Evolutionary conservation across 164 flowering plant species (phyloP), one percentile per base, ranked within the genome.

Genomic region (Vitis cinerea): DNA sequence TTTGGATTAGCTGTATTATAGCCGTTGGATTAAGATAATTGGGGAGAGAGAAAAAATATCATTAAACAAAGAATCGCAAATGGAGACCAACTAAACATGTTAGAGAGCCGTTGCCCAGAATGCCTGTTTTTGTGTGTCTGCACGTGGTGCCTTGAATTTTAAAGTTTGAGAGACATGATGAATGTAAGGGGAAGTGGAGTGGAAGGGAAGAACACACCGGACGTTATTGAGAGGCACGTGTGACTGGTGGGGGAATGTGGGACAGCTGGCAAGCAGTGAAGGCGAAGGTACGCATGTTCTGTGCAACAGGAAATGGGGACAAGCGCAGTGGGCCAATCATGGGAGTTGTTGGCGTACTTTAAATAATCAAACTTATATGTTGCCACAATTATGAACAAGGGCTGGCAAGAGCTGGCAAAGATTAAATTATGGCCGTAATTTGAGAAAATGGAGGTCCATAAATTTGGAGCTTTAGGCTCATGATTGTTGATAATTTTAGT

Each of bases 321-420:
- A 13, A 37, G 56, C 5, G 16, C n/a, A 2, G 15, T 12, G n/a
- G 56, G 56, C 4, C 15, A 53, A 14, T 53, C 3, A 53, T 53
- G 56, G 56, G 56, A 53, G 14, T 53, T 53, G 7, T 53, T 12
- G 6, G 14, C 13, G 53, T 37, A 37, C 44, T 37, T 37, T 3
- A 37, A 37, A 37, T 37, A 50, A 50, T 50, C 53, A 50, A 50
- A 50, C 44, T 37, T 3, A 4, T 37, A 6, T 37, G 44, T 37
- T 2, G 44, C 6, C 0, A 37, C 7, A 59, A 59, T 59, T 50
- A 60, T 49, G 58, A 69, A 51, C 47, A 29, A 61, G 66, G 63
- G 67, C 66, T 70, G 73, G 66, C 73, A 70, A 16, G 63, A 70
- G 73, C 73, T 70, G 73, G 73, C 73, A 70, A 27, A n/a, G n/a